Conservation (phyloP, 257 asterid genomes). For the Penstemon davidsonii region DNA sequence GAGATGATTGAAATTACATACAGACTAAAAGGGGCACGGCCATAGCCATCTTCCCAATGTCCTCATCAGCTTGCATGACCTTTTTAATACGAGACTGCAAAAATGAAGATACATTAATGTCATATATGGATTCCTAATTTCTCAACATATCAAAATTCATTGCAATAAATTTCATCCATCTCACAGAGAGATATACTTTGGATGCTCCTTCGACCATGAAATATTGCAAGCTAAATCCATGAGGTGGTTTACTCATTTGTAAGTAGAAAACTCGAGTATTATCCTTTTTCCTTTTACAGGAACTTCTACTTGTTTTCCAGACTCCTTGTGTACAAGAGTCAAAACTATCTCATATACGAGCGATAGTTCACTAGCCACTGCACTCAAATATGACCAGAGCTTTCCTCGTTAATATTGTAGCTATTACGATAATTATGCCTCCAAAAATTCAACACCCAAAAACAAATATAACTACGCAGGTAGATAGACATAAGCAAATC, state of each 20-base stretch:
- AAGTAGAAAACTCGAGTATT: too few species aligned
- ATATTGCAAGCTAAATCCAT: conserved; percentile 3
- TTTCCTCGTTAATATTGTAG: too few species aligned
- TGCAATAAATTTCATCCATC: background rate
- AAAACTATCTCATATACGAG: too few species aligned
- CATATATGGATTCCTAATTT: background rate
- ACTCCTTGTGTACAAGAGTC: too few species aligned
- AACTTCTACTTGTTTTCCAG: background rate
- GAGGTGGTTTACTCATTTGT: background rate
- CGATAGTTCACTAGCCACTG: too few species aligned
- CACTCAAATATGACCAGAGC: too few species aligned
- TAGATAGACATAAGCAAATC: too few species aligned
- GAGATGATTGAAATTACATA: conserved; percentile 36
- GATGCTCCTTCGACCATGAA: background rate
- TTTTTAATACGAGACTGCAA: conserved; percentile 78
- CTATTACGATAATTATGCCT: too few species aligned
- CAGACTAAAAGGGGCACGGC: conserved; percentile 85
- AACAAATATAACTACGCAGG: too few species aligned
- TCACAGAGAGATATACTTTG: background rate
- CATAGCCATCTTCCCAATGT: conserved; percentile 85
- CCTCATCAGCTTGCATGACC: conserved; percentile 94
- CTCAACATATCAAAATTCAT: conserved; percentile 1
- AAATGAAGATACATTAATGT: background rate
- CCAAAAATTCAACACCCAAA: too few species aligned
- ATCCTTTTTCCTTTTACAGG: background rate